phyloP scores from a whole-genome alignment of 2,329 filamentous ascomycete genomes.

The Bipolaris zeicola region DNA sequence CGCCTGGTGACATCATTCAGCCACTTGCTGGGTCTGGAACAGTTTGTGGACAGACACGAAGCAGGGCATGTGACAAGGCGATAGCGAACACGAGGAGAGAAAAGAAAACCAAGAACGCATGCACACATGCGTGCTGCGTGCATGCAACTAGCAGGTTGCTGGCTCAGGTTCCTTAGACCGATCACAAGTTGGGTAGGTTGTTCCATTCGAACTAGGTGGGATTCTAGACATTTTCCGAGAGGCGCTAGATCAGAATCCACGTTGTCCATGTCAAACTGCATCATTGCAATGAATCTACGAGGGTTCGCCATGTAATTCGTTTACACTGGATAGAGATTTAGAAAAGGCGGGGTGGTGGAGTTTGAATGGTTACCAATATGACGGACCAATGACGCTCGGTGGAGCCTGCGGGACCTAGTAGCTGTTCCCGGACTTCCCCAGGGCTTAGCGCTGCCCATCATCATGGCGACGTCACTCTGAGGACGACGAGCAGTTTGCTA shows the following conservation, averaged over 20 bases:
- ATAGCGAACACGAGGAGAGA: not conserved
- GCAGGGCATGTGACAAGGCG: not conserved
- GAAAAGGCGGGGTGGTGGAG: conserved; percentile 13
- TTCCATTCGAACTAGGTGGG: not conserved
- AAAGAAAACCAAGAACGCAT: not conserved
- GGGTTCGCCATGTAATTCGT: conserved; percentile 3
- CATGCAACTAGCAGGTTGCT: not conserved
- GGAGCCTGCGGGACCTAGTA: not conserved
- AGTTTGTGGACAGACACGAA: not conserved
- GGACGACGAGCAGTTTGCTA: conserved; percentile 3
- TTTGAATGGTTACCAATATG: conserved; percentile 6
- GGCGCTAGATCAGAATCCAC: not conserved
- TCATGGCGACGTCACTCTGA: conserved; percentile 18
- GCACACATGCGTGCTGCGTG: too few species aligned
- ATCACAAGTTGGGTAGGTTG: too few species aligned
- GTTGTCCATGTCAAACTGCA: not conserved
- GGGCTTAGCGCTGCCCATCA: conserved; percentile 14
- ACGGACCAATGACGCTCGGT: conserved; percentile 12
- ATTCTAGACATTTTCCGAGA: not conserved
- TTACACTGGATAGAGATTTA: not conserved
- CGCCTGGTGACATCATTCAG: too few species aligned
- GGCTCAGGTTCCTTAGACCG: too few species aligned
- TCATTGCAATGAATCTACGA: not conserved
- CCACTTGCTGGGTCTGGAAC: not conserved
- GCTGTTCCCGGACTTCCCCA: not conserved